Conservation (phyloP, 768 basidiomycete genomes). For the Tephrocybe sp. region DNA sequence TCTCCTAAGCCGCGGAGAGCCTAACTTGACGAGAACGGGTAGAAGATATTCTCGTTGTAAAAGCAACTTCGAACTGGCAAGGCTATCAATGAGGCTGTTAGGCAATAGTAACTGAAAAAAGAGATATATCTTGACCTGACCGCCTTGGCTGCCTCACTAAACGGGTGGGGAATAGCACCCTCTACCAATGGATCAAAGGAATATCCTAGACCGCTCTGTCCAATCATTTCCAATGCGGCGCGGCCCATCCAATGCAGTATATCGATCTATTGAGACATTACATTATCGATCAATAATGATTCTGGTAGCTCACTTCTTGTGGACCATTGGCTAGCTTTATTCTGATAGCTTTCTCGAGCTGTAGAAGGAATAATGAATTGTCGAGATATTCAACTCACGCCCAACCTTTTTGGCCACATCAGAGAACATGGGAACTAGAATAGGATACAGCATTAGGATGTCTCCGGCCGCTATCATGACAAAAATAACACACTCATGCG, state of each 20-base stretch:
- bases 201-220: slow-evolving; percentile 29
- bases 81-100: slow-evolving; percentile 1
- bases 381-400: too few species aligned
- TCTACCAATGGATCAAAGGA: slow-evolving; percentile 30
- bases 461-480: too few species aligned
- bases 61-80: slow-evolving; percentile 7
- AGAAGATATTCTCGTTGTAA: slow-evolving; percentile 23
- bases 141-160: slow-evolving; percentile 25
- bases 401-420: slow-evolving; percentile 20
- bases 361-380: not conserved
- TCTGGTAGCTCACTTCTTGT: slow-evolving; percentile 11
- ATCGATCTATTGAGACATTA: slow-evolving; percentile 21
- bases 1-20: slow-evolving; percentile 31
- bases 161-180: slow-evolving; percentile 25
- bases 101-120: not conserved
- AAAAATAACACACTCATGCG: slow-evolving; percentile 21
- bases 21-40: slow-evolving; percentile 29
- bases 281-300: not conserved
- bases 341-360: slow-evolving; percentile 14
- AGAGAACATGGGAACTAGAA: slow-evolving; percentile 17
- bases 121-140: slow-evolving; percentile 13
- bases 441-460: too few species aligned
- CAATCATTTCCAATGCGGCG: slow-evolving; percentile 30
- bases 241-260: slow-evolving; percentile 28
- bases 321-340: slow-evolving; percentile 11